Conservation (phyloP, 1,284 basidiomycete species). For the Leccinum pachyderme region DNA sequence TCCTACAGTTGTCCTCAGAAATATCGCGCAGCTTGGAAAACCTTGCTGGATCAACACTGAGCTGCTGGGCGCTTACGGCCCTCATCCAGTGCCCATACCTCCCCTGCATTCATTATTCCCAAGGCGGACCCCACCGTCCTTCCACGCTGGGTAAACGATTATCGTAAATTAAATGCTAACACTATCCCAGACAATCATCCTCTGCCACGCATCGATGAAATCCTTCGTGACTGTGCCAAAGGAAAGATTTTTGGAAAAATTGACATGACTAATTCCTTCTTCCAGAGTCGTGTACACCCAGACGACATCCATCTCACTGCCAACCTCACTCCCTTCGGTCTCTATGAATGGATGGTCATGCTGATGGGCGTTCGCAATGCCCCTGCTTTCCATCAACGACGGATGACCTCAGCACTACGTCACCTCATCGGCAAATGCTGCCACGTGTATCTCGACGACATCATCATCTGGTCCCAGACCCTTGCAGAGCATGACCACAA, state of each 20-base stretch:
- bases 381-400: background rate
- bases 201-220: background rate
- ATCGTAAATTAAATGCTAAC: no score
- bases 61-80: no score
- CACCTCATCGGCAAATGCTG: background rate
- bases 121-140: no score
- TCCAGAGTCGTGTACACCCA: constrained; percentile 34
- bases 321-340: constrained; percentile 19
- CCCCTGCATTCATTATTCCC: no score
- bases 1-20: no score
- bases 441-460: background rate
- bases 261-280: constrained; percentile 23
- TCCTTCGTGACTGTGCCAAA: background rate
- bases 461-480: background rate
- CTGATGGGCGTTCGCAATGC: background rate
- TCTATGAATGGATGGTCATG: background rate
- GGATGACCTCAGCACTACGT: background rate
- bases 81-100: no score
- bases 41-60: no score
- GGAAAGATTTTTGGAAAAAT: background rate
- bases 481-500: background rate
- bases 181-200: background rate
- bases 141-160: no score
- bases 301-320: constrained; percentile 23
- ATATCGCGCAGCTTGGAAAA: no score